phyloP scores from a whole-genome alignment of 1,139 yeast genomes.

The Pichia sp. region DNA sequence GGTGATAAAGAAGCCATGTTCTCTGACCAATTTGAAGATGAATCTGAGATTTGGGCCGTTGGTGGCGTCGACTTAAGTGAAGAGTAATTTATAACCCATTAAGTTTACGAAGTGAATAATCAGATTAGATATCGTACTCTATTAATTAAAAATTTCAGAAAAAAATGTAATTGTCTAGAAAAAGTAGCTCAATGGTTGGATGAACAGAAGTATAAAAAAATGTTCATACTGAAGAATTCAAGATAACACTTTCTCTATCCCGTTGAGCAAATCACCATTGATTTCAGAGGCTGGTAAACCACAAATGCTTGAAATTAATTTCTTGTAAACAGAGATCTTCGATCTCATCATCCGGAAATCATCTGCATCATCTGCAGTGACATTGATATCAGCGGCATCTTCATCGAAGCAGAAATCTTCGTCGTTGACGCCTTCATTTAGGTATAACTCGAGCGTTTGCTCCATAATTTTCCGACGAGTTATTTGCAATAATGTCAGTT shows the following conservation, averaged over 20 bases:
- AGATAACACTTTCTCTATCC: constrained; percentile 39
- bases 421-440: constrained; percentile 11
- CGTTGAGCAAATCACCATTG: constrained; percentile 61
- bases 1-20: constrained; percentile 86
- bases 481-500: constrained; percentile 52
- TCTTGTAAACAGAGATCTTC: constrained; percentile 77
- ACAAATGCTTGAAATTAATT: constrained; percentile 76
- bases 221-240: constrained; percentile 3
- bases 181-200: background rate
- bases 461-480: constrained; percentile 44
- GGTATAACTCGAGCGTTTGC: constrained; percentile 9
- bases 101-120: too few species aligned
- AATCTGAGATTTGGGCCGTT: constrained; percentile 81
- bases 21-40: constrained; percentile 84
- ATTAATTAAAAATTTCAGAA: background rate
- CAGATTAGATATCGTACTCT: background rate
- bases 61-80: constrained; percentile 55
- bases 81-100: constrained; percentile 17
- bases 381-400: constrained; percentile 9
- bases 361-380: constrained; percentile 6
- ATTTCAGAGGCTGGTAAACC: constrained; percentile 77
- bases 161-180: constrained; percentile 1
- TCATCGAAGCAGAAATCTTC: constrained; percentile 16
- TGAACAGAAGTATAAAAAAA: background rate
- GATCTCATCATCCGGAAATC: constrained; percentile 12